Evolutionary conservation across 2,329 filamentous ascomycete species (phyloP), one percentile per base, ranked within the genome.

Genomic region (Dothistroma septosporum): DNA sequence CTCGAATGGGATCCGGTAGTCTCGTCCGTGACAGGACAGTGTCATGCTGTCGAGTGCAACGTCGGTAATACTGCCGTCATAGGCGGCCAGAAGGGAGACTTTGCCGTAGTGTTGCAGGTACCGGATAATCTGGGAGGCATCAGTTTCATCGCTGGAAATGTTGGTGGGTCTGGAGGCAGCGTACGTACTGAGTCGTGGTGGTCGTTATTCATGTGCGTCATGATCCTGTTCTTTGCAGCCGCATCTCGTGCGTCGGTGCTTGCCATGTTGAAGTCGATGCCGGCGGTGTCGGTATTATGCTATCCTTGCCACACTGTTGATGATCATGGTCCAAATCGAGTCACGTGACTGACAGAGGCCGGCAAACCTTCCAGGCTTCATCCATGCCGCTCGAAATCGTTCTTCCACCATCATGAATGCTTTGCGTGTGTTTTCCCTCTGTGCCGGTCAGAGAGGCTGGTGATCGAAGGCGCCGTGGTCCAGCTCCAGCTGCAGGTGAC

Each of bases 171-270:
- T 37, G 19, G n/a, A 52, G 47, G 37, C 41, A 9, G 14, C 4
- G 28, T 35, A 47, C 72, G 22, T 73, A 80, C 85, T 60, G 91
- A 90, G 68, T 85, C 82, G 55, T 82, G 79, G 77, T 96, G 93
- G 75, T 93, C 89, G 48, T 80, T 79, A 78, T 97, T 96, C 90
- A 97, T 94, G 79, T 97, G 92, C 35, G 80, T 80, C 71, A 93
- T 84, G 74, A 91, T 87, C 61, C 87, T 85, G 60, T 79, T 69
- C 71, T 85, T 85, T 61, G 79, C 76, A 0, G 78, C 80, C 44
- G 76, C 76, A 57, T 82, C 80, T 65, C 78, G 61, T 16, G 48
- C 21, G 12, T 54, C 52, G 53, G 64, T 61, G 4, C 70, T 65
- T 7, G 66, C 60, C 69, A 70, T 71, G 9, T 35, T 53, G 19